phyloP scores from a whole-genome alignment of 805 yeast genomes.

The Candida stauntonica region DNA sequence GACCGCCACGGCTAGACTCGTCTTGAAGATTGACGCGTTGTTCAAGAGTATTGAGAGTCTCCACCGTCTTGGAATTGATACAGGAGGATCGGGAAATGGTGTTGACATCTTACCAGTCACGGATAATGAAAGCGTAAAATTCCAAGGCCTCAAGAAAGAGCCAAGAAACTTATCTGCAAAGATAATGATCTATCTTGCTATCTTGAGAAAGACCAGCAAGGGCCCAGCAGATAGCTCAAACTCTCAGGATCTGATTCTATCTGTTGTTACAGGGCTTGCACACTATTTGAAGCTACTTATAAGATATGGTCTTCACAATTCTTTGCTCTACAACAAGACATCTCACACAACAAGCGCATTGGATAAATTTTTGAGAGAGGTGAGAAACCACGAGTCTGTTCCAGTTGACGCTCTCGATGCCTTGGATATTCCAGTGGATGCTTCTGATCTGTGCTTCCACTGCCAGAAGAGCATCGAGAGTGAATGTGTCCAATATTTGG shows the following conservation, averaged over 20 bases:
- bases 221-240: conserved; percentile 32
- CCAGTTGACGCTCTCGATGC: conserved; percentile 31
- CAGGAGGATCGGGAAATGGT: conserved; percentile 9
- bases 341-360: conserved; percentile 57
- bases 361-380: conserved; percentile 54
- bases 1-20: conserved; percentile 63
- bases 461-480: conserved; percentile 83
- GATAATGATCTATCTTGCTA: conserved; percentile 82
- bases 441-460: conserved; percentile 70
- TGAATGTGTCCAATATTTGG: conserved; percentile 59
- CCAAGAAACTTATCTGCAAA: conserved; percentile 88
- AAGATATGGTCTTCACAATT: conserved; percentile 71
- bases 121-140: conserved; percentile 10
- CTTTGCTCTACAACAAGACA: conserved; percentile 61
- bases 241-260: conserved; percentile 60
- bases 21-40: conserved; percentile 68
- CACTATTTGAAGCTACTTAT: conserved; percentile 86
- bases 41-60: conserved; percentile 69
- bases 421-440: conserved; percentile 47
- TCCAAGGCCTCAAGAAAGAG: conserved; percentile 24
- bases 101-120: conserved; percentile 8
- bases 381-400: conserved; percentile 42
- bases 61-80: conserved; percentile 26
- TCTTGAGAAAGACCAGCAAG: conserved; percentile 57
- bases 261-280: conserved; percentile 86